Percentiles rank a stretch among this genome's conserved stretches.
Evolutionary conservation across 164 flowering plant species (phyloP).

Genomic region (Magnolia sinica): DNA sequence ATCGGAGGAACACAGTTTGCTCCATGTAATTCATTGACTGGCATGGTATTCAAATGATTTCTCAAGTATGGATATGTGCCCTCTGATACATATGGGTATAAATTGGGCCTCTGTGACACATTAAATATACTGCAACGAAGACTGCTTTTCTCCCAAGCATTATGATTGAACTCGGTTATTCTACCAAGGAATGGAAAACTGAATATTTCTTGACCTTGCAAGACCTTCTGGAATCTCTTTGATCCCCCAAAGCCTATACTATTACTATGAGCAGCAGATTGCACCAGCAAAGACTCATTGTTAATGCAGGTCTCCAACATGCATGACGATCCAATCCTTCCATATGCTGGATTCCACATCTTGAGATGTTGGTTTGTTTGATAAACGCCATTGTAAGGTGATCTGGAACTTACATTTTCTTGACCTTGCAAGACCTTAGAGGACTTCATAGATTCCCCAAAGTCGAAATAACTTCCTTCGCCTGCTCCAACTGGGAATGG

Average conservation of each 20-base stretch:
- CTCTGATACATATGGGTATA: slow-evolving; percentile 53
- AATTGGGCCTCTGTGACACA: slow-evolving; percentile 16
- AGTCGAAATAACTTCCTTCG: slow-evolving; percentile 53
- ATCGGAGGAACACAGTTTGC: slow-evolving; percentile 25
- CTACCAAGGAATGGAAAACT: slow-evolving; percentile 44
- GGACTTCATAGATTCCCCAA: slow-evolving; percentile 76
- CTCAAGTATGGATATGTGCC: slow-evolving; percentile 27
- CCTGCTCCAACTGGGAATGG: slow-evolving; percentile 20
- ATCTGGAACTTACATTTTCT: slow-evolving; percentile 70
- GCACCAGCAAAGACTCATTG: slow-evolving; percentile 30
- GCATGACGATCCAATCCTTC: slow-evolving; percentile 26
- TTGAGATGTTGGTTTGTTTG: slow-evolving; percentile 29
- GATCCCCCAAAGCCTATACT: slow-evolving; percentile 66
- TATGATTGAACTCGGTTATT: slow-evolving; percentile 30
- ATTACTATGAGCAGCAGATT: slow-evolving; percentile 26
- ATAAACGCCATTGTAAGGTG: slow-evolving; percentile 55
- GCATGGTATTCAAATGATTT: slow-evolving; percentile 17
- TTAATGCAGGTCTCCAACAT: slow-evolving; percentile 20
- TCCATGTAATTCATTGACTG: slow-evolving; percentile 32
- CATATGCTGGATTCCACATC: slow-evolving; percentile 31
- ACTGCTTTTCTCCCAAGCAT: slow-evolving; percentile 40
- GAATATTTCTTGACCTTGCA: slow-evolving; percentile 99
- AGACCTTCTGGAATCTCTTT: slow-evolving; percentile 90
- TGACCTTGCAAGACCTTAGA: slow-evolving; percentile 99
- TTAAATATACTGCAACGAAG: slow-evolving; percentile 34